Evolutionary conservation across 192 early-diverging fungal genomes (phyloP).

Genomic region (Gryganskiella cystojenkinii): DNA sequence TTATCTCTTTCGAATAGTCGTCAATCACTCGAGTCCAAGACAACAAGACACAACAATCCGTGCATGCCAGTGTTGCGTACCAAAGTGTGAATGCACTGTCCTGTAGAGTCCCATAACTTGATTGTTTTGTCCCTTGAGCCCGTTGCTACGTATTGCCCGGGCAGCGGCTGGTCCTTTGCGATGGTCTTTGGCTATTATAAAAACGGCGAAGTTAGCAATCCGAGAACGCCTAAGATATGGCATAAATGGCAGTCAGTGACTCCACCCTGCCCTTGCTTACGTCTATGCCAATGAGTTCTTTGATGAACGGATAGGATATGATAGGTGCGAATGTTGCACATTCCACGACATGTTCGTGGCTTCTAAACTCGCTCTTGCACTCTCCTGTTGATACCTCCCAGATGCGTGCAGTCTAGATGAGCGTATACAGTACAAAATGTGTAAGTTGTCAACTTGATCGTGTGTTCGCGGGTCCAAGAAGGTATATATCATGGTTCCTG

Average conservation of each 20-base stretch:
- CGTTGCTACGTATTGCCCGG: constrained; percentile 80
- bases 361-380: constrained; percentile 81
- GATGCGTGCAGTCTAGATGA: constrained; percentile 86
- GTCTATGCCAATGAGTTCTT: constrained; percentile 74
- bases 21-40: too few relatives aligned
- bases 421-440: too few relatives aligned
- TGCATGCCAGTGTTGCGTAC: constrained; percentile 52
- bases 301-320: constrained; percentile 70
- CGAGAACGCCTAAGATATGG: too few relatives aligned
- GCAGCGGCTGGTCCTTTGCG: constrained; percentile 56
- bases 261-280: constrained; percentile 23
- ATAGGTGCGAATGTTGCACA: constrained; percentile 87
- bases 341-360: constrained; percentile 97
- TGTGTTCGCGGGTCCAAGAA: too few relatives aligned
- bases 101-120: constrained; percentile 83
- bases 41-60: constrained; percentile 5
- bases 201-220: too few relatives aligned
- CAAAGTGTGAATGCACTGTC: constrained; percentile 80
- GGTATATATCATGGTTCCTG: too few relatives aligned
- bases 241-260: not conserved
- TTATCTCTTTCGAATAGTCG: too few relatives aligned
- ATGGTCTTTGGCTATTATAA: constrained; percentile 46
- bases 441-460: too few relatives aligned
- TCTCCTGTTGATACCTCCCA: constrained; percentile 84
- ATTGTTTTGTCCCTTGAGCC: constrained; percentile 94